Evolutionary conservation across 2,329 filamentous ascomycete species (phyloP).

Genomic region (Diaporthe longicolla): DNA sequence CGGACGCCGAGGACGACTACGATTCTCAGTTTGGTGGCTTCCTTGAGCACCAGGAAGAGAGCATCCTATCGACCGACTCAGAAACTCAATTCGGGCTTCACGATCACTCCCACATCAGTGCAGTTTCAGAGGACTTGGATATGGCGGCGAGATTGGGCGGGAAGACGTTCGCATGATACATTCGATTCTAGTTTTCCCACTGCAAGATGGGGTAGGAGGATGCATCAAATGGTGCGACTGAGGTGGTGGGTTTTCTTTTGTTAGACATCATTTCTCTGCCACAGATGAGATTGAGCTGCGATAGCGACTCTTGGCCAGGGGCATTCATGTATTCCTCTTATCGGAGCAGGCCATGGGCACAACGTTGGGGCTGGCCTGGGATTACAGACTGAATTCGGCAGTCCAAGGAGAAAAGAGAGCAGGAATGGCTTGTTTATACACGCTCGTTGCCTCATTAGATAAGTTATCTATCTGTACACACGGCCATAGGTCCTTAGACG

Average conservation of each 20-base stretch:
- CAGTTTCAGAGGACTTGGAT: conserved; percentile 24
- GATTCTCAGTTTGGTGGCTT: conserved; percentile 33
- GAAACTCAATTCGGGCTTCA: background rate
- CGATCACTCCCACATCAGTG: conserved; percentile 23
- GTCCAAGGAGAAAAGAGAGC: background rate
- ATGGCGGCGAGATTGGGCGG: conserved; percentile 35
- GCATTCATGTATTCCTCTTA: conserved; percentile 3
- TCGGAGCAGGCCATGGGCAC: background rate
- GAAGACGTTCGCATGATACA: background rate
- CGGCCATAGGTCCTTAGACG: background rate
- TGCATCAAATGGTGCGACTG: background rate
- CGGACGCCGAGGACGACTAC: background rate
- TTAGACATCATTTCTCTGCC: background rate
- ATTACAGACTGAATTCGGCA: background rate
- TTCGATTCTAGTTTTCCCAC: background rate
- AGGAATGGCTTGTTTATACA: conserved; percentile 16
- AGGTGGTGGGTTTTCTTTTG: background rate
- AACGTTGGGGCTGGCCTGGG: too few species aligned
- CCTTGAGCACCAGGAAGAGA: conserved; percentile 40
- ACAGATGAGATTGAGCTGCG: background rate
- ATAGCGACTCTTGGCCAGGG: background rate
- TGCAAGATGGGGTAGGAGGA: background rate
- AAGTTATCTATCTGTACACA: background rate
- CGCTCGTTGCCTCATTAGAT: conserved; percentile 12
- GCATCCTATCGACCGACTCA: conserved; percentile 1